Evolutionary conservation across 202 grass and related monocot genomes (phyloP).

Genomic region (Tripidium arundinaceum): DNA sequence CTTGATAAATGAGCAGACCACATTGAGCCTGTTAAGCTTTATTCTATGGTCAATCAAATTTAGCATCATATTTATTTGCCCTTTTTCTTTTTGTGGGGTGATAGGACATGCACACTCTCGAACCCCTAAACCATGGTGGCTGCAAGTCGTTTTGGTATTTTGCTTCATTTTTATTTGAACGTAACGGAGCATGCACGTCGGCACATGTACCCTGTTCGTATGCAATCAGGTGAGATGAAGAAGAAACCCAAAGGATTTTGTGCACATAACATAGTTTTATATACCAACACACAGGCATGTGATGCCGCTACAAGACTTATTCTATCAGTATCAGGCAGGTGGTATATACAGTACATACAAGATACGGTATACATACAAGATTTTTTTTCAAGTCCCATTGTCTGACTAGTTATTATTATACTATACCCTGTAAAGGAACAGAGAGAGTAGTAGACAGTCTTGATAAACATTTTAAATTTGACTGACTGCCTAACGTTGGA

Average conservation of each 20-base stretch:
- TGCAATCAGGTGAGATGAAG: background rate
- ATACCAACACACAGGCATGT: background rate
- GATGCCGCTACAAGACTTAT: background rate
- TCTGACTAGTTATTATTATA: background rate
- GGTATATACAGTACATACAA: background rate
- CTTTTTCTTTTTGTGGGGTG: constrained; percentile 17
- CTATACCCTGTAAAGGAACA: constrained; percentile 3
- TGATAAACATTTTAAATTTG: background rate
- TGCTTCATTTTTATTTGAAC: constrained; percentile 33
- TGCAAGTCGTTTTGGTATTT: constrained; percentile 30
- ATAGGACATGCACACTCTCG: constrained; percentile 32
- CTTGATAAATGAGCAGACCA: too few relatives aligned
- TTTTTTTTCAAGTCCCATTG: too few relatives aligned
- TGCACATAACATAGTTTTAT: constrained; percentile 28
- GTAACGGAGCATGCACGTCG: background rate
- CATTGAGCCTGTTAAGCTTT: background rate
- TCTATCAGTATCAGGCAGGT: background rate
- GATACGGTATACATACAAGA: background rate
- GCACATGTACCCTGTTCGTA: background rate
- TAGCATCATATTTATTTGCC: constrained; percentile 24
- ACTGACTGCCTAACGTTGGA: background rate
- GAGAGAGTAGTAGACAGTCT: background rate
- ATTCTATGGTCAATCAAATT: background rate
- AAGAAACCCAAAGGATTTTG: background rate
- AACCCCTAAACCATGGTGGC: constrained; percentile 31